Evolutionary conservation across 2,329 filamentous ascomycete genomes (phyloP).

Genomic region (Chaetomiaceae sp.): DNA sequence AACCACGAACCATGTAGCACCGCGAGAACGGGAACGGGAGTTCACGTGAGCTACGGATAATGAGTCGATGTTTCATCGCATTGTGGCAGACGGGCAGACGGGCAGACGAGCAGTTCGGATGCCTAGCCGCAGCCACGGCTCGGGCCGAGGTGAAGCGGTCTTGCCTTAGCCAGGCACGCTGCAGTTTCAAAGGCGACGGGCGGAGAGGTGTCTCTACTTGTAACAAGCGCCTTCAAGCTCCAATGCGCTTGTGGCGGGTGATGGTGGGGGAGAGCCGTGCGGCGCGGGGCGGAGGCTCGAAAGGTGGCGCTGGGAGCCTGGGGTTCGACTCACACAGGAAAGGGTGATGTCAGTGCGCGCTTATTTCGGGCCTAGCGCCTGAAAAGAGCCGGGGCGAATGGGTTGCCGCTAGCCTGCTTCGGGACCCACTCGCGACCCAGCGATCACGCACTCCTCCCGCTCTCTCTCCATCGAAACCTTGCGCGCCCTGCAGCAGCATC

Average conservation of each 20-base stretch:
- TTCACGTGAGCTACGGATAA: too few species aligned
- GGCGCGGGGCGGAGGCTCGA: not conserved
- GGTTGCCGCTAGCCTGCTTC: slow-evolving; percentile 17
- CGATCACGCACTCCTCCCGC: slow-evolving; percentile 22
- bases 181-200: not conserved
- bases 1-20: too few species aligned
- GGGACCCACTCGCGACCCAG: slow-evolving; percentile 13
- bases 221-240: too few species aligned
- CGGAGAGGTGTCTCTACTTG: too few species aligned
- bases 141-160: not conserved
- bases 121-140: not conserved
- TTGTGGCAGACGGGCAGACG: not conserved
- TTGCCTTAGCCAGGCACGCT: not conserved
- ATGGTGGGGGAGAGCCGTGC: not conserved
- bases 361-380: slow-evolving; percentile 17
- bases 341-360: slow-evolving; percentile 19
- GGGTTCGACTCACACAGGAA: not conserved
- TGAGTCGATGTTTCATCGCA: too few species aligned
- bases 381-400: slow-evolving; percentile 19
- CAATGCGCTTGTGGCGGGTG: not conserved
- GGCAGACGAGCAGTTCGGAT: not conserved
- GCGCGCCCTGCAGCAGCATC: slow-evolving; percentile 18
- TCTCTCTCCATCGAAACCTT: slow-evolving; percentile 22
- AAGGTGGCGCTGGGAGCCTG: not conserved
- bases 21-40: too few species aligned